These are phyloP conservation scores for Sugiyamaella floridensis DNA, from an alignment of 805 yeast species.

Conservation along the genomic window DNA sequence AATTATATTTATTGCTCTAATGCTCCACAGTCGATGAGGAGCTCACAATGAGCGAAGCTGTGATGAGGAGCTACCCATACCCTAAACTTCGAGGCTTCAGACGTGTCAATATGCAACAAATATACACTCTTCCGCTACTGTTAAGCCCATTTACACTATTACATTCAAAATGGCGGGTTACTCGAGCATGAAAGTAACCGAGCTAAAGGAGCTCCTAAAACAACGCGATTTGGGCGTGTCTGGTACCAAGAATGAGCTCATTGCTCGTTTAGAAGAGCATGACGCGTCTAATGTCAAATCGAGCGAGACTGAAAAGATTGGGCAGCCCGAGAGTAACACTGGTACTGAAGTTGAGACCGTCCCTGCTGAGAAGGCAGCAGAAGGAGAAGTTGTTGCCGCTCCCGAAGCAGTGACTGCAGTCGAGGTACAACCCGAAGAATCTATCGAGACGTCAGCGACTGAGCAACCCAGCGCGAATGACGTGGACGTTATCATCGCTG, in stretches of 20 bases:
- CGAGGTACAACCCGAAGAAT: slow-evolving; percentile 7
- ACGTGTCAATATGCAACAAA: too few species aligned
- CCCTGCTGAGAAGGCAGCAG: background rate
- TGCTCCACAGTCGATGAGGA: too few species aligned
- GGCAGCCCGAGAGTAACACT: background rate
- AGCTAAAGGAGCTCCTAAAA: slow-evolving; percentile 71
- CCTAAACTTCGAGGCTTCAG: background rate
- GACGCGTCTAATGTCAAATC: slow-evolving; percentile 31
- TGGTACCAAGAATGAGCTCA: slow-evolving; percentile 78
- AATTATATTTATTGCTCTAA: background rate
- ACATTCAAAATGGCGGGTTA: slow-evolving; percentile 19
- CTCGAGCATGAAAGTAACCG: slow-evolving; percentile 47
- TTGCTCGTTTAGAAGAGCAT: slow-evolving; percentile 54
- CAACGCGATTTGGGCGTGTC: slow-evolving; percentile 56
- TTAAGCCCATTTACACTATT: background rate
- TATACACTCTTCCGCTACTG: too few species aligned
- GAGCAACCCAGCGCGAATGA: slow-evolving; percentile 17
- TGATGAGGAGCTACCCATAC: background rate
- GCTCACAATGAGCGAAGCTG: too few species aligned
- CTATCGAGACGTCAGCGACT: slow-evolving; percentile 17
- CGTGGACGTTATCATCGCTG: slow-evolving; percentile 51
- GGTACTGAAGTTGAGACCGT: background rate
- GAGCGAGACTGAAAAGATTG: background rate
- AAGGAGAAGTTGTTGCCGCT: background rate
- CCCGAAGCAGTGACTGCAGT: slow-evolving; percentile 2